Evolutionary conservation across 139 green algal genomes (phyloP).

Genomic region (Closterium sp.): DNA sequence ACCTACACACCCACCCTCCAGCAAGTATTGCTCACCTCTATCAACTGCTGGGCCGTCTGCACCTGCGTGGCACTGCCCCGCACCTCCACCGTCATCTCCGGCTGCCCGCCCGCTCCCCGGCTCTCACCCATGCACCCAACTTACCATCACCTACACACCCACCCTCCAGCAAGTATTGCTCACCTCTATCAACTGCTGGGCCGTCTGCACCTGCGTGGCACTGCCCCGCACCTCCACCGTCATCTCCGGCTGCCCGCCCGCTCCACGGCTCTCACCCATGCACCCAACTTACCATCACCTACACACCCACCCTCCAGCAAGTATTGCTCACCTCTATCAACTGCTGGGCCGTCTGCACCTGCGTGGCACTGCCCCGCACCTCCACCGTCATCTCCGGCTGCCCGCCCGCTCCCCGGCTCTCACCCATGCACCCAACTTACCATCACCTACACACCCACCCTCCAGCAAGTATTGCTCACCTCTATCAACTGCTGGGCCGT

Average conservation of each 20-base stretch:
- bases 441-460: too few species aligned
- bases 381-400: constrained; percentile 39
- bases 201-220: constrained; percentile 34
- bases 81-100: constrained; percentile 28
- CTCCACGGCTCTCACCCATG: constrained; percentile 10
- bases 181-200: constrained; percentile 27
- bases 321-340: constrained; percentile 28
- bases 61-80: constrained; percentile 22
- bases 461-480: not conserved
- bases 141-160: too few species aligned
- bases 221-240: constrained; percentile 32
- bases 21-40: too few species aligned
- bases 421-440: too few species aligned
- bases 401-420: too few species aligned
- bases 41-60: constrained; percentile 34
- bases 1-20: too few species aligned
- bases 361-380: constrained; percentile 11
- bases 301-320: too few species aligned
- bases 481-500: constrained; percentile 36
- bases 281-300: too few species aligned
- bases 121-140: too few species aligned
- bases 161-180: too few species aligned
- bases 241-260: not conserved
- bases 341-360: constrained; percentile 42
- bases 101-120: not conserved